Base-by-base conservation (phyloP, 1,284 basidiomycete genomes). In the Mycosarcoma mackinlayi region DNA sequence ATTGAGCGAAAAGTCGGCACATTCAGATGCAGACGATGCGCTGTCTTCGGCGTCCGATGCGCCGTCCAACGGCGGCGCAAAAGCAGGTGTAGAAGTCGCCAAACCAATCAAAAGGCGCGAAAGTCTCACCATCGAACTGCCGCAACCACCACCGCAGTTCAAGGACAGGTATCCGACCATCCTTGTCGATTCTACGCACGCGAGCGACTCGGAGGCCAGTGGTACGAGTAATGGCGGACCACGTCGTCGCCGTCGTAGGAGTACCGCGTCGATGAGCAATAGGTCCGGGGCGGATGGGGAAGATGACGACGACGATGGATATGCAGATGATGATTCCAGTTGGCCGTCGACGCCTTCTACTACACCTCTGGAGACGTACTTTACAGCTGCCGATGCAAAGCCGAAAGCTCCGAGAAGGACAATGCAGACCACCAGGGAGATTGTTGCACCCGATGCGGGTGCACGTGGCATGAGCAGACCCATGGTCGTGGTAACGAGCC, bases 291-390 rank as follows among this genome's bases (percentile, higher is more conserved):
- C 5, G 5, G 56, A 55, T n/a, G 52, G 6, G 8, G 49, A 48
- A 10, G 60, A 62, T n/a, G 61, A 65, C 21, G 67, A 61, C 7
- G 62, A 65, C 24, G 51, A 53, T 2, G 49, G 47, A 0, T 56
- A 49, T 30, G 62, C 50, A 2, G 68, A 62, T n/a, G 68, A 71
- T 27, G 59, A 71, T 23, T 71, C 68, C 14, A 71, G 68, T 52
- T 71, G 68, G 68, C 68, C 68, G 6, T 71, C 68, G 1, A 71
- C 68, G 0, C 68, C 68, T 13, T 71, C 68, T 14, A 66, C 62
- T 3, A 71, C 68, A 14, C 62, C 68, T 30, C 42, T 71, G 4
- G 67, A 71, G 42, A 38, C 41, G 21, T 71, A 71, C 54, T 65
- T 71, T n/a, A 40, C 57, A 11, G 21, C 57, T 3, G 58, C 54